phyloP scores from a whole-genome alignment of 352 stramenopile genomes.

The Pythium monospermum region DNA sequence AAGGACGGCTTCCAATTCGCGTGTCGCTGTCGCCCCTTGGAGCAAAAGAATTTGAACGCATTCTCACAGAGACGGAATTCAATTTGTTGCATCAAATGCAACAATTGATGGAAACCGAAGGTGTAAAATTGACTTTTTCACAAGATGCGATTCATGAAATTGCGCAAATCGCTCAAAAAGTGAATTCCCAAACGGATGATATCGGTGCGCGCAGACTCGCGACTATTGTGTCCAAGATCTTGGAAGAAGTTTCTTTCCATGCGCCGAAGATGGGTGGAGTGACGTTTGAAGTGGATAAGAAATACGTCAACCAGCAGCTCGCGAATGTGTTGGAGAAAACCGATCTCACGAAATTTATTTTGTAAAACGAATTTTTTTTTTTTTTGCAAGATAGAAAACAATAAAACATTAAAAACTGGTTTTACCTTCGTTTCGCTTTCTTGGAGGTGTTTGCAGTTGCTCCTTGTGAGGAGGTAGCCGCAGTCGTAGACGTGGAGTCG shows the following conservation, averaged over 20 bases:
- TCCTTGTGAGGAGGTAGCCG: not conserved
- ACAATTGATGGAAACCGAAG: conserved; percentile 95
- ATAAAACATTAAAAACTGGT: not conserved
- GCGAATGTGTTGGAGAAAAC: conserved; percentile 92
- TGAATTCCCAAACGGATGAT: conserved; percentile 97
- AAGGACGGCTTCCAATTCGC: conserved; percentile 97
- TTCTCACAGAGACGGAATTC: conserved; percentile 94
- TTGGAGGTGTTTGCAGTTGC: conserved; percentile 12
- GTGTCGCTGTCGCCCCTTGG: conserved; percentile 96
- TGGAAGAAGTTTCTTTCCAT: conserved; percentile 98
- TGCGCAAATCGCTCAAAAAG: conserved; percentile 88
- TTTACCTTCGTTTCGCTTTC: conserved; percentile 27
- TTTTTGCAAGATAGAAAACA: not conserved
- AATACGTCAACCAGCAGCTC: conserved; percentile 91
- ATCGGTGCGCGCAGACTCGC: conserved; percentile 97
- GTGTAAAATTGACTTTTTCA: conserved; percentile 92
- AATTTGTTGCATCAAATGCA: conserved; percentile 97
- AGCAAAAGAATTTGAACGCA: conserved; percentile 97
- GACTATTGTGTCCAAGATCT: conserved; percentile 96
- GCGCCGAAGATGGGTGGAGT: conserved; percentile 87
- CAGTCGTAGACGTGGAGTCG: not conserved
- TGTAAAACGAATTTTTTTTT: conserved; percentile 58
- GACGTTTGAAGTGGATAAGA: conserved; percentile 88
- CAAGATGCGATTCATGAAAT: conserved; percentile 97
- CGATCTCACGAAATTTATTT: conserved; percentile 97